phyloP scores from a whole-genome alignment of 176 grass and related monocot species.

The Eleusine coracana region DNA sequence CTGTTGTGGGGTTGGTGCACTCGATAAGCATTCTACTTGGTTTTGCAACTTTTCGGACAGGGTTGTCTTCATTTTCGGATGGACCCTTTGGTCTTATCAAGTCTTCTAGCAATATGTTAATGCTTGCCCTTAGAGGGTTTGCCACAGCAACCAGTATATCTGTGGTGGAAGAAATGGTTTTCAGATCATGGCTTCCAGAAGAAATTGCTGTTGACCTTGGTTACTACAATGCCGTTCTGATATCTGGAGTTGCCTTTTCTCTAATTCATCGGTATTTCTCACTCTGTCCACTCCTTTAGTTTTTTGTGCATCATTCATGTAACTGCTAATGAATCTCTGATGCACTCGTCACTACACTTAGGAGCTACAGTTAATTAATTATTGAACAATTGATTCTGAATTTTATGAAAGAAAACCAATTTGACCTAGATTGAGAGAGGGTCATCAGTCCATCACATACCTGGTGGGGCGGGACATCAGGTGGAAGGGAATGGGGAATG shows the following conservation, averaged over 20 bases:
- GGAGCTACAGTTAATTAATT: slow-evolving; percentile 4
- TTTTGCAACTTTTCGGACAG: slow-evolving; percentile 58
- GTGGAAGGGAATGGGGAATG: neutral
- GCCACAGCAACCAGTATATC: slow-evolving; percentile 74
- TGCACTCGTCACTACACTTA: slow-evolving; percentile 6
- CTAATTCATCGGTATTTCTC: slow-evolving; percentile 77
- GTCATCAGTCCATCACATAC: neutral
- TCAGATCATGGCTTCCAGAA: slow-evolving; percentile 90
- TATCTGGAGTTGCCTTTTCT: slow-evolving; percentile 82
- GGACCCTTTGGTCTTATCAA: slow-evolving; percentile 63
- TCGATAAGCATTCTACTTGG: slow-evolving; percentile 74
- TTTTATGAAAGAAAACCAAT: neutral
- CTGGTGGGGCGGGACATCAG: neutral
- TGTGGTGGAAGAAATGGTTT: slow-evolving; percentile 89
- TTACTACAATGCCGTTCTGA: slow-evolving; percentile 68
- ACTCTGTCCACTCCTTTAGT: slow-evolving; percentile 36
- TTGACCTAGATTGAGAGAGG: neutral
- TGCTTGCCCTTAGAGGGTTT: slow-evolving; percentile 59
- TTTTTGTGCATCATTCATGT: slow-evolving; percentile 18
- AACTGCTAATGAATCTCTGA: slow-evolving; percentile 29
- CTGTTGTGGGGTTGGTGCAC: slow-evolving; percentile 75
- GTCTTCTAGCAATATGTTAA: slow-evolving; percentile 56
- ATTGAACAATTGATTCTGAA: neutral
- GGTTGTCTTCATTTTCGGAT: slow-evolving; percentile 42
- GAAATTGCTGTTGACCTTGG: slow-evolving; percentile 87